These are phyloP conservation scores for Colletotrichum godetiae DNA, from an alignment of 2,329 filamentous ascomycete species.

Conservation along the genomic window DNA sequence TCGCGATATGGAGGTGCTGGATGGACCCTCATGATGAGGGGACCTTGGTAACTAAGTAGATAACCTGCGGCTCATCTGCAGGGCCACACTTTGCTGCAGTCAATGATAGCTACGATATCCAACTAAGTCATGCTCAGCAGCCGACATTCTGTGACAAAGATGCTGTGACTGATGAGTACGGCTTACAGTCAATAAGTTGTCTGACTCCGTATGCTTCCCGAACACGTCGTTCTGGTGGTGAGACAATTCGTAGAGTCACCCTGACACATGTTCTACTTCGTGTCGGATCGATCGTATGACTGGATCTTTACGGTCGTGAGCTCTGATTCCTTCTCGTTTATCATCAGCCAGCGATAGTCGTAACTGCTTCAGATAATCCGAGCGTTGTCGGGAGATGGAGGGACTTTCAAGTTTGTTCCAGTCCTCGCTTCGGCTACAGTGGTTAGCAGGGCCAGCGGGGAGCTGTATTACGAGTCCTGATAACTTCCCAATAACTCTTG, in stretches of 20 bases:
- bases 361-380: background rate
- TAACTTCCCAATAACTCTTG: too few relatives aligned
- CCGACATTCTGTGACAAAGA: background rate
- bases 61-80: background rate
- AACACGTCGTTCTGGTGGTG: background rate
- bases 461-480: too few relatives aligned
- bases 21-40: background rate
- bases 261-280: background rate
- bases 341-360: too few relatives aligned
- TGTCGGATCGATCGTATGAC: background rate
- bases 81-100: background rate
- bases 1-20: background rate
- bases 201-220: background rate
- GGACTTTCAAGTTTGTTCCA: too few relatives aligned
- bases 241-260: background rate
- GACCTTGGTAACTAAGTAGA: background rate
- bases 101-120: background rate
- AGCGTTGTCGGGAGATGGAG: background rate
- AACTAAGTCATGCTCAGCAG: background rate
- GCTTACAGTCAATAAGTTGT: background rate
- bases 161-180: background rate
- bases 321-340: background rate
- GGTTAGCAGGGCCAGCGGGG: too few relatives aligned
- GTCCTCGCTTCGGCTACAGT: background rate
- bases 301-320: background rate